A percentile compares a stretch with the other conserved stretches of the same genome.
Conservation (phyloP, 495 filamentous ascomycete species). For the Podospora comata region DNA sequence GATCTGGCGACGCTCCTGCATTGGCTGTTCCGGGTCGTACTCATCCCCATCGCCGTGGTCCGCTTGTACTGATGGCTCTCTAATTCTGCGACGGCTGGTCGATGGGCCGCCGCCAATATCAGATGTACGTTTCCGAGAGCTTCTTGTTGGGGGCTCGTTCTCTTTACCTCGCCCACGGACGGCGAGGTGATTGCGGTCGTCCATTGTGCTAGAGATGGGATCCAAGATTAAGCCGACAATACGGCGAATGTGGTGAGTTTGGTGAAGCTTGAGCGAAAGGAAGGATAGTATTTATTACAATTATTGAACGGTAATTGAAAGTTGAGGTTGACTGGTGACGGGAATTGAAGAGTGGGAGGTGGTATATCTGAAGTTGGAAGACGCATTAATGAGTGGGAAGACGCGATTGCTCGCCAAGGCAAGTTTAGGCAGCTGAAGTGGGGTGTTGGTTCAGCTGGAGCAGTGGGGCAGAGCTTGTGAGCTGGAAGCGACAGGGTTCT, state of each 20-base stretch:
- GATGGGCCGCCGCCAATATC: conserved; percentile 43
- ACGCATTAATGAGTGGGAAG: neutral
- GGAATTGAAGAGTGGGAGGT: too few relatives aligned
- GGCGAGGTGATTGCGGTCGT: conserved; percentile 19
- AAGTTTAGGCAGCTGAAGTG: neutral
- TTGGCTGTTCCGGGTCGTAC: conserved; percentile 88
- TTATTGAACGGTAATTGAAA: too few relatives aligned
- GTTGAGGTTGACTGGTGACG: neutral
- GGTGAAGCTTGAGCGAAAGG: too few relatives aligned
- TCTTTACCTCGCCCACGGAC: conserved; percentile 17
- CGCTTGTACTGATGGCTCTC: conserved; percentile 30
- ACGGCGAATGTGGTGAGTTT: too few relatives aligned
- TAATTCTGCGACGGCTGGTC: conserved; percentile 38
- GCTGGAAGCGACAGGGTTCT: neutral
- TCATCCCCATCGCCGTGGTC: conserved; percentile 36
- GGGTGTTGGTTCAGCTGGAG: neutral
- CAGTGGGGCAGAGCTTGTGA: neutral
- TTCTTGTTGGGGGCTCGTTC: neutral
- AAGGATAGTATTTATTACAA: too few relatives aligned
- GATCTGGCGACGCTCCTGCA: conserved; percentile 68
- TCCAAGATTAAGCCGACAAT: neutral
- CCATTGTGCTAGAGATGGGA: conserved; percentile 16
- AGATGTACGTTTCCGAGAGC: conserved; percentile 43
- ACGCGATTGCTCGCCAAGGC: neutral
- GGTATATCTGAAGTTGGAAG: neutral